Evolutionary conservation across 2,329 filamentous ascomycete genomes (phyloP).

Genomic region (Pseudocercospora pini-densiflorae): DNA sequence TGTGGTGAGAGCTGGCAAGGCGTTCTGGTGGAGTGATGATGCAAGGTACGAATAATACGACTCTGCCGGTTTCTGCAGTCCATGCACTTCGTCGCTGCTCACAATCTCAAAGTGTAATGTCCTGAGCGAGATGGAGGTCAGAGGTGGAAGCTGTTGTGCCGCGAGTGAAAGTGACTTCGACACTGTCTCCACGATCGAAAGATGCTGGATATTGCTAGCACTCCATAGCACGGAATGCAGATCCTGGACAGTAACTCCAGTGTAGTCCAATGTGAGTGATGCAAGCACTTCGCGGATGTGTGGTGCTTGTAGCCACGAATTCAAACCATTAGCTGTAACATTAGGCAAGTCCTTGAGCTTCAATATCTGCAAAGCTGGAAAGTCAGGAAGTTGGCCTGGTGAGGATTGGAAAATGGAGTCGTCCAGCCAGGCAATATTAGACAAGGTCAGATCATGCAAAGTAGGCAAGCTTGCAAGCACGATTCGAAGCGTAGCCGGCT

Average conservation of each 20-base stretch:
- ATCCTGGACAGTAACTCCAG: constrained; percentile 67
- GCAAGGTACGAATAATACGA: constrained; percentile 86
- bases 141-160: constrained; percentile 59
- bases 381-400: constrained; percentile 65
- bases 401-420: constrained; percentile 75
- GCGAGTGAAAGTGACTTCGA: constrained; percentile 59
- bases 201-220: constrained; percentile 62
- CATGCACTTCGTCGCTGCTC: constrained; percentile 62
- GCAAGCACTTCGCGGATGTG: constrained; percentile 65
- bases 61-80: constrained; percentile 56
- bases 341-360: constrained; percentile 72
- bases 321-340: constrained; percentile 73
- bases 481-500: constrained; percentile 71
- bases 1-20: constrained; percentile 72
- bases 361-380: constrained; percentile 76
- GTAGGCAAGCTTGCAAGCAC: constrained; percentile 70
- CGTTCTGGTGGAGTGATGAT: constrained; percentile 76
- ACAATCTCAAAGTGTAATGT: constrained; percentile 85
- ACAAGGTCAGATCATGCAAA: constrained; percentile 76
- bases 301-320: constrained; percentile 66
- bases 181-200: constrained; percentile 63
- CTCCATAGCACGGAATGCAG: constrained; percentile 65
- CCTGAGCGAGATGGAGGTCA: constrained; percentile 70
- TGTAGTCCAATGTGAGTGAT: constrained; percentile 72
- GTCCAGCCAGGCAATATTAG: constrained; percentile 70